A percentile compares a stretch with the other conserved stretches of the same genome.
Conservation (phyloP, 805 yeast species). For the Yarrowia sp. region DNA sequence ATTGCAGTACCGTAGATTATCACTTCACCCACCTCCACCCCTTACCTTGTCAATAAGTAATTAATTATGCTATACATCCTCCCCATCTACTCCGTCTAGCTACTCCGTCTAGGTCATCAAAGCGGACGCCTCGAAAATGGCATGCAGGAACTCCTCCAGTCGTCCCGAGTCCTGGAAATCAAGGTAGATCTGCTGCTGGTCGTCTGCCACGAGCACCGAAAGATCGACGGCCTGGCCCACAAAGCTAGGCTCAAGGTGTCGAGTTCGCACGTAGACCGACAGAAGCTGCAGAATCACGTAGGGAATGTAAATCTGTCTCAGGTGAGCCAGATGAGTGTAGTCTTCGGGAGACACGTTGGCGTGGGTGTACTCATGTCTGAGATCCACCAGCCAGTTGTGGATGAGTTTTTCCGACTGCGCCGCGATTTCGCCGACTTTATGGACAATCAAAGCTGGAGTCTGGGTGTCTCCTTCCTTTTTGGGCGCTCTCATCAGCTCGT, state of each 20-base stretch:
- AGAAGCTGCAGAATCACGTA: constrained; percentile 71
- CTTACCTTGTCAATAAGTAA: too few species aligned
- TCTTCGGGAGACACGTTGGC: constrained; percentile 48
- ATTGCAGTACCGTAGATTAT: too few species aligned
- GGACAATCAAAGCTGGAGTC: background rate
- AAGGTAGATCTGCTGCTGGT: constrained; percentile 63
- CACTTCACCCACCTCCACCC: too few species aligned
- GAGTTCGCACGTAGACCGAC: constrained; percentile 59
- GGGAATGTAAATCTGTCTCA: constrained; percentile 77
- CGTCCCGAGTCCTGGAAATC: constrained; percentile 66
- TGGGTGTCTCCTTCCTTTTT: constrained; percentile 10
- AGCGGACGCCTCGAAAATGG: constrained; percentile 18
- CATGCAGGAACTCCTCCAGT: constrained; percentile 58
- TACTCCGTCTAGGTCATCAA: background rate
- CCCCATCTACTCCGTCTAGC: too few species aligned
- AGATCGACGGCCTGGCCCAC: constrained; percentile 64
- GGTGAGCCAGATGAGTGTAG: constrained; percentile 55
- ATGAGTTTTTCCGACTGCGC: constrained; percentile 1
- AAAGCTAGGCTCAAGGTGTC: constrained; percentile 53
- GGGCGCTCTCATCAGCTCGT: background rate
- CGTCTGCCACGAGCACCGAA: constrained; percentile 72
- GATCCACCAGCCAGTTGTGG: constrained; percentile 42
- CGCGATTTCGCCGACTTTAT: background rate
- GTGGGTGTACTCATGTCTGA: constrained; percentile 10
- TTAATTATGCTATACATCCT: background rate